Conservation (phyloP, 306 rosid genomes). For the Glycine latifolia region DNA sequence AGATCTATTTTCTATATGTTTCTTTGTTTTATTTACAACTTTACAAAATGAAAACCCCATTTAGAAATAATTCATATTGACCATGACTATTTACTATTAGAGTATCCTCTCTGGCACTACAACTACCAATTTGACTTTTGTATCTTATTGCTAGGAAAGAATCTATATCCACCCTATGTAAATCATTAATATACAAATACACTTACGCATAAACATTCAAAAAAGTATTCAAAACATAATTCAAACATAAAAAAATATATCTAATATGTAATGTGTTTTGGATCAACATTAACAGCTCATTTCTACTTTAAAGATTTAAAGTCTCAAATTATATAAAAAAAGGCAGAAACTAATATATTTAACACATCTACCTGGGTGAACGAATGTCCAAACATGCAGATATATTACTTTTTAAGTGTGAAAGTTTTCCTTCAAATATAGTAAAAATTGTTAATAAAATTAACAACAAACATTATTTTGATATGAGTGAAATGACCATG, state of each 20-base stretch:
- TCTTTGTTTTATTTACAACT: not conserved
- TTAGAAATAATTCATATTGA: not conserved
- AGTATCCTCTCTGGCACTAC: not conserved
- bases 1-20: not conserved
- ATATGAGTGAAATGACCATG: no score
- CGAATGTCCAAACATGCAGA: no score
- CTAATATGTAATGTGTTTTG: no score
- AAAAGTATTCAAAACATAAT: not conserved
- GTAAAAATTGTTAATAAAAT: no score
- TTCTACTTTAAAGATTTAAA: not conserved
- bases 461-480: no score
- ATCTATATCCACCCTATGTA: not conserved
- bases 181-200: not conserved
- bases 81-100: not conserved
- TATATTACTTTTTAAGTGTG: no score
- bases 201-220: not conserved
- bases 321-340: no score
- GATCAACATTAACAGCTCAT: not conserved
- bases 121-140: conserved; percentile 1
- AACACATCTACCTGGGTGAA: no score
- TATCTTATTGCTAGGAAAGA: not conserved
- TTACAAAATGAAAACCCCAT: not conserved
- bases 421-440: no score
- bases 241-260: not conserved
- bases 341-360: no score